These are phyloP conservation scores for Neostapfia colusana DNA, from an alignment of 176 grass and related monocot genomes.

Conservation along the genomic window DNA sequence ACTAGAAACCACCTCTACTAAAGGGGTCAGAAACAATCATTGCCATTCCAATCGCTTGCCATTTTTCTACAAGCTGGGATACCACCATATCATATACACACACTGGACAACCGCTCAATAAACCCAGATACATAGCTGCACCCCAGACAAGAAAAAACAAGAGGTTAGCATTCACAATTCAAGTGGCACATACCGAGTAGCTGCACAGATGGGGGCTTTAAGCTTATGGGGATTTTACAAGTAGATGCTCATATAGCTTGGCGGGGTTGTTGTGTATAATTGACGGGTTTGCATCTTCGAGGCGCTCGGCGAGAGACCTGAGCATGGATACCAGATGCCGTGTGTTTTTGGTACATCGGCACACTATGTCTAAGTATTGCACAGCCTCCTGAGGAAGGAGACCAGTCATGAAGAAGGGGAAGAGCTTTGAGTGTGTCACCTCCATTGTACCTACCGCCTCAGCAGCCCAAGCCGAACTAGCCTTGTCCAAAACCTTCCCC, in stretches of 20 bases:
- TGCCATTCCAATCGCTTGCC: slow-evolving; percentile 31
- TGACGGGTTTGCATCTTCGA: slow-evolving; percentile 57
- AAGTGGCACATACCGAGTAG: slow-evolving; percentile 20
- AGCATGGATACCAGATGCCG: slow-evolving; percentile 68
- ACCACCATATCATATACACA: slow-evolving; percentile 46
- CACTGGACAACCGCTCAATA: slow-evolving; percentile 33
- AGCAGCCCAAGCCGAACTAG: slow-evolving; percentile 55
- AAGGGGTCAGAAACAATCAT: slow-evolving; percentile 22
- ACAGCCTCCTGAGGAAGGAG: slow-evolving; percentile 86
- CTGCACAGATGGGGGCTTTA: not conserved
- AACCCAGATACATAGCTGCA: slow-evolving; percentile 57
- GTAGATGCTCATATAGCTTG: slow-evolving; percentile 51
- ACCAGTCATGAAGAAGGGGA: slow-evolving; percentile 92
- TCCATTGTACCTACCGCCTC: slow-evolving; percentile 62
- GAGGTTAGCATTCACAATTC: slow-evolving; percentile 52
- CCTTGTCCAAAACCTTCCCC: slow-evolving; percentile 50
- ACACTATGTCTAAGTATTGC: slow-evolving; percentile 74
- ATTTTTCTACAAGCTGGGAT: slow-evolving; percentile 25
- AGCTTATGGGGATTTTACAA: slow-evolving; percentile 56
- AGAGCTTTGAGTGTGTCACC: slow-evolving; percentile 80
- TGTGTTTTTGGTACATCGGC: slow-evolving; percentile 52
- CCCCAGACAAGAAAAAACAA: slow-evolving; percentile 40
- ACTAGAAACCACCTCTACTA: not conserved
- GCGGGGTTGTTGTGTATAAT: slow-evolving; percentile 60
- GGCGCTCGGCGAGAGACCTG: slow-evolving; percentile 51